phyloP scores from a whole-genome alignment of 495 filamentous ascomycete species.

The Parathielavia appendiculata region DNA sequence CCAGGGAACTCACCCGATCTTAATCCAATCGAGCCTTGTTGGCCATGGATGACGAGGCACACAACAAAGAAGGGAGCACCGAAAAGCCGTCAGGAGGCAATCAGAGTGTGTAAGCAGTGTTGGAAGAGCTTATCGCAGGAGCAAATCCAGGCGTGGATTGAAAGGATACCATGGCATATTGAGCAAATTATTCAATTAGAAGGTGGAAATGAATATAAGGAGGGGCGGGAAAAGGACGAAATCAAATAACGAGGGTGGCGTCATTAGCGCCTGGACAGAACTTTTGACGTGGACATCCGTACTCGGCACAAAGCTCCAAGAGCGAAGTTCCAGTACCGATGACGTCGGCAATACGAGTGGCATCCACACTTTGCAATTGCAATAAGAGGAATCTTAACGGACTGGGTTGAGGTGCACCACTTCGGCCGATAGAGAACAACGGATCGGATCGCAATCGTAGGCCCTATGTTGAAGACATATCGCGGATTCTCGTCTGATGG shows the following conservation, averaged over 20 bases:
- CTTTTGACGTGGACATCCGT: not conserved
- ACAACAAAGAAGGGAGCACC: slow-evolving; percentile 1
- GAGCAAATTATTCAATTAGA: not conserved
- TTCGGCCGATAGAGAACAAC: not conserved
- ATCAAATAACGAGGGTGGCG: not conserved
- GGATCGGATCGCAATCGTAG: not conserved
- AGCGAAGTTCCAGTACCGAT: not conserved
- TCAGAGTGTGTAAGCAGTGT: not conserved
- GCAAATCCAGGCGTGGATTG: not conserved
- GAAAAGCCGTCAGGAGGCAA: not conserved
- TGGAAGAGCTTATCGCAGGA: slow-evolving; percentile 1
- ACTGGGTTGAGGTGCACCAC: not conserved
- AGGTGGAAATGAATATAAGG: not conserved
- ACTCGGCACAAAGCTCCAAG: not conserved
- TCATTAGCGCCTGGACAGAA: not conserved
- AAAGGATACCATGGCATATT: not conserved
- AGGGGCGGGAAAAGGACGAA: not conserved
- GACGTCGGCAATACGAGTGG: slow-evolving; percentile 16
- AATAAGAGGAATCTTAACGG: slow-evolving; percentile 3
- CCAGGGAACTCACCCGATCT: slow-evolving; percentile 1
- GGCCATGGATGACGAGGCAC: not conserved
- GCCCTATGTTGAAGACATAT: not conserved
- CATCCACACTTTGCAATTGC: slow-evolving; percentile 3
- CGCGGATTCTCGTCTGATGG: not conserved
- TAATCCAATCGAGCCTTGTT: not conserved